Evolutionary conservation across 2,329 filamentous ascomycete genomes (phyloP), one percentile per base, ranked within the genome.

Genomic region (Camptophora hylomeconis): DNA sequence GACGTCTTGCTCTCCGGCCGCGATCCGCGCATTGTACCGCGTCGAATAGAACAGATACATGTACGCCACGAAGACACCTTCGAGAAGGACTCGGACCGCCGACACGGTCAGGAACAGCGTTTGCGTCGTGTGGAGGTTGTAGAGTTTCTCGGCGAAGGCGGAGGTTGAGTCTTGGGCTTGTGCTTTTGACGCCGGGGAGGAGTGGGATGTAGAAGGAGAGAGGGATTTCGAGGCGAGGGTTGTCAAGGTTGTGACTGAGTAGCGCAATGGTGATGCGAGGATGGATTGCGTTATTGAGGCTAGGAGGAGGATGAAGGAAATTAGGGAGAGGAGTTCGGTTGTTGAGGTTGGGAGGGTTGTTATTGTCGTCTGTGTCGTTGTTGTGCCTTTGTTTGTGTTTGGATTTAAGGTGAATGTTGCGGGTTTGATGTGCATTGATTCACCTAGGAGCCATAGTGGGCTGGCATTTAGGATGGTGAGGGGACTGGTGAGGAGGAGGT

Each of bases 401-500:
- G 35, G 30, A 12, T 34, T 24, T 11, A 32, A 28, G 3, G 38
- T 39, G 32, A 36, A 45, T 3, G 17, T 15, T 11, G 41, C 39
- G 5, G 38, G 31, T 6, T 34, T 38, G 14, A 42, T 25, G 30
- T 26, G 33, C 40, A 45, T 41, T 24, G 35, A 32, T 23, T 40
- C 36, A 29, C 42, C 42, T 10, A 45, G 33, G 7, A 43, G 32
- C 30, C 36, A 38, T 24, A 45, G 27, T 12, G 40, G 38, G 4
- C 32, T 33, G n/a, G 40, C 38, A 24, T 34, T 33, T 22, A 43
- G 28, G 23, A 43, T 28, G 13, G 24, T 17, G 8, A 20, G 9
- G 2, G 42, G 42, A 10, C 35, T 28, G 8, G 31, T 37, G 18
- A 43, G 19, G 24, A 45, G 39, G 33, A 40, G 36, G 35, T 32